These are phyloP conservation scores for Coniferiporia weirii DNA, from an alignment of 1,284 basidiomycete species.

Conservation along the genomic window DNA sequence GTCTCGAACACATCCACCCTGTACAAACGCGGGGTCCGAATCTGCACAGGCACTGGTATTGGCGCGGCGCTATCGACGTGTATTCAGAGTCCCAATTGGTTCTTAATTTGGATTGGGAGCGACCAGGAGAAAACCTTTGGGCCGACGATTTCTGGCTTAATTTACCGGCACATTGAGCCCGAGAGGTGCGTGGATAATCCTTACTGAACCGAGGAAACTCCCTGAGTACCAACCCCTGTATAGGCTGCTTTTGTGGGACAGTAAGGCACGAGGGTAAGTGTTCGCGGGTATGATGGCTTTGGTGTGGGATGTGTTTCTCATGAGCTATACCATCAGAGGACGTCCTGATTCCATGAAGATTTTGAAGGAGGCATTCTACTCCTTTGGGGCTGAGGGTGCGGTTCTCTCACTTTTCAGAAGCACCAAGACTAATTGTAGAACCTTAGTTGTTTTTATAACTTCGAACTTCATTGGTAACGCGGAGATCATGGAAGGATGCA, in stretches of 20 bases:
- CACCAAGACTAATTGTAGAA: conserved; percentile 14
- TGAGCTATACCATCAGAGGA: conserved; percentile 32
- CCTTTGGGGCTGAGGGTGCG: conserved; percentile 66
- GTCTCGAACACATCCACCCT: conserved; percentile 73
- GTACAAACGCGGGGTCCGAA: conserved; percentile 70
- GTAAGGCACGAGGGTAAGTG: conserved; percentile 43
- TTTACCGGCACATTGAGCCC: conserved; percentile 59
- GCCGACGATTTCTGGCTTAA: conserved; percentile 64
- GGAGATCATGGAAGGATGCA: conserved; percentile 76
- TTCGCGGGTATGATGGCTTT: not conserved
- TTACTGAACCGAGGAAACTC: not conserved
- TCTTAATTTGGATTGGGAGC: conserved; percentile 73
- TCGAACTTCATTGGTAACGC: conserved; percentile 69
- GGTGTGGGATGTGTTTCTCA: conserved; percentile 7
- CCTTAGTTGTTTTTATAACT: conserved; percentile 68
- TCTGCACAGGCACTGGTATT: conserved; percentile 75
- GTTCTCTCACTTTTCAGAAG: not conserved
- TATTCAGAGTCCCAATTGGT: conserved; percentile 67
- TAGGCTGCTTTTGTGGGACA: conserved; percentile 65
- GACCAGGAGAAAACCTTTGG: conserved; percentile 77
- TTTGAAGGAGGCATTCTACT: conserved; percentile 57
- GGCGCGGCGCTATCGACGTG: conserved; percentile 73
- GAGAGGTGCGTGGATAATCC: conserved; percentile 34
- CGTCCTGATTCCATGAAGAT: conserved; percentile 75
- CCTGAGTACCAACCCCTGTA: not conserved